Evolutionary conservation across 1,139 yeast species (phyloP).

Genomic region (Debaryomyces sp.): DNA sequence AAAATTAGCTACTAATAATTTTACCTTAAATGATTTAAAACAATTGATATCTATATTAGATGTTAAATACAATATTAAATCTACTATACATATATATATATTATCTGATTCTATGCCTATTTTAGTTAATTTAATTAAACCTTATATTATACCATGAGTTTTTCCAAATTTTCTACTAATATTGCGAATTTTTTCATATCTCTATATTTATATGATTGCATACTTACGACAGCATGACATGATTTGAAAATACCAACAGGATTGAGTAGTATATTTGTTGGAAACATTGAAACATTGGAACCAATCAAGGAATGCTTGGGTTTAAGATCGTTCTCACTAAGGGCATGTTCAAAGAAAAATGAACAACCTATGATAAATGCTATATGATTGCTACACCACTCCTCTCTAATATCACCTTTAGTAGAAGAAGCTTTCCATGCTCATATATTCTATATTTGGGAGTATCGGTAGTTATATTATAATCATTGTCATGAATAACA

Average conservation of each 20-base stretch:
- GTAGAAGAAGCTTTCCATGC: slow-evolving; percentile 23
- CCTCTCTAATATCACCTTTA: slow-evolving; percentile 21
- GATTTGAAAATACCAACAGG: slow-evolving; percentile 32
- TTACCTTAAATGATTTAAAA: no score
- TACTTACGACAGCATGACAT: slow-evolving; percentile 37
- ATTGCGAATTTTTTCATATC: slow-evolving; percentile 26
- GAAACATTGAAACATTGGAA: slow-evolving; percentile 14
- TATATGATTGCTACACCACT: slow-evolving; percentile 31
- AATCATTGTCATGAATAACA: slow-evolving; percentile 17
- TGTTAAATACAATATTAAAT: no score
- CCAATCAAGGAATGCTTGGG: slow-evolving; percentile 19
- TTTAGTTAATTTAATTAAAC: no score
- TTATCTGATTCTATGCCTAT: no score
- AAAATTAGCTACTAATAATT: no score
- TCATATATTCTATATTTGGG: slow-evolving; percentile 31
- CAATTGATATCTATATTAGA: no score
- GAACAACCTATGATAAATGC: slow-evolving; percentile 42
- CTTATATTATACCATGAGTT: no score
- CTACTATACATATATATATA: no score
- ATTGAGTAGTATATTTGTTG: slow-evolving; percentile 25
- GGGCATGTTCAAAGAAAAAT: slow-evolving; percentile 34
- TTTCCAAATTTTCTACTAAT: slow-evolving; percentile 26
- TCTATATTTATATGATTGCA: slow-evolving; percentile 32
- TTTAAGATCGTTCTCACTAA: slow-evolving; percentile 23
- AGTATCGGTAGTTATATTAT: slow-evolving; percentile 31